Evolutionary conservation across 1,284 basidiomycete genomes (phyloP), one percentile per base, ranked within the genome.

Genomic region (Xerocomus cyaneibrunnescens): DNA sequence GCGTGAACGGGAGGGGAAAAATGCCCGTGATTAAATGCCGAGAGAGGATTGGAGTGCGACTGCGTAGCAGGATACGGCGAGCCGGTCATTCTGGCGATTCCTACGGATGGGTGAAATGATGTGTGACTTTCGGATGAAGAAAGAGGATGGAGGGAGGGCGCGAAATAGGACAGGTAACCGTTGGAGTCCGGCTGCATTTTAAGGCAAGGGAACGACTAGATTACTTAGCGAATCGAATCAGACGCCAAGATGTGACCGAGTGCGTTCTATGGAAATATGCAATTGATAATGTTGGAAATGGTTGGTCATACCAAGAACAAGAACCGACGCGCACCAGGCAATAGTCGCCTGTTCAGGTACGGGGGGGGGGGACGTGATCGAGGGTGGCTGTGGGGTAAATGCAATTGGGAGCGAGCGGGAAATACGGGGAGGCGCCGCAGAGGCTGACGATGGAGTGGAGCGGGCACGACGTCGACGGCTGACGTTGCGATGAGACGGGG

Each of bases 261-360:
- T 62, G 61, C 64, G 66, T 60, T 66, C 66, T 66, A 69, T 59
- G 23, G 61, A 62, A 66, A 66, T 66, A 66, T 66, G 67, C 52
- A 70, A 70, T 69, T 68, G 61, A 61, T 49, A 45, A 52, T 52
- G 65, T 67, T 66, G 66, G 68, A 66, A 66, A 66, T 66, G 43
- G 53, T 54, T 54, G 65, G 65, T 66, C 67, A 69, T 68, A 66
- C 59, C 66, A 55, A 66, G 57, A 46, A 50, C 51, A 63, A 56
- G 61, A 66, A 57, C 66, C 58, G 58, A 65, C 48, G 64, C 67
- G 62, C 58, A 67, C 68, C 64, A 64, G 61, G 51, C 51, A 60
- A 54, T 41, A 39, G 59, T 68, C 45, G 66, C 57, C 53, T 56
- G 50, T 61, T 59, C 66, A 68, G 64, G 63, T 60, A 65, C 62